These are phyloP conservation scores for Xerocomellus intermedius DNA, from an alignment of 768 basidiomycete species.

Conservation along the genomic window DNA sequence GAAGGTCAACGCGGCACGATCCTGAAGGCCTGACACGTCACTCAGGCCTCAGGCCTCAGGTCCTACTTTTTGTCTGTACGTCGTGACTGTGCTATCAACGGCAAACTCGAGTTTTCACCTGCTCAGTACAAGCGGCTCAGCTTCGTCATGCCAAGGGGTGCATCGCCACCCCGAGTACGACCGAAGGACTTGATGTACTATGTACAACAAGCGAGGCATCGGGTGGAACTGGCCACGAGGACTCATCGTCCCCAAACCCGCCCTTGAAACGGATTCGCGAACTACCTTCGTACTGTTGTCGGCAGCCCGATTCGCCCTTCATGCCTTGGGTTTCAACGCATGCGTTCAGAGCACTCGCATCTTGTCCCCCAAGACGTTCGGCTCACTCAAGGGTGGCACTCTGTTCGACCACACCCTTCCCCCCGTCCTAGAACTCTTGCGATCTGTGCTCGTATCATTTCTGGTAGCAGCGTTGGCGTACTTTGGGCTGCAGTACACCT, in stretches of 20 bases:
- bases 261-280: constrained; percentile 7
- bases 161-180: too few relatives aligned
- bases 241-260: constrained; percentile 14
- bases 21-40: too few relatives aligned
- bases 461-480: constrained; percentile 46
- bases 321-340: constrained; percentile 16
- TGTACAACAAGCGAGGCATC: constrained; percentile 24
- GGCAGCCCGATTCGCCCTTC: background rate
- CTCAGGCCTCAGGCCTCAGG: too few relatives aligned
- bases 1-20: too few relatives aligned
- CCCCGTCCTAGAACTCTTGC: constrained; percentile 31
- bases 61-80: too few relatives aligned
- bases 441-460: constrained; percentile 43
- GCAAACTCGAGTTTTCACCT: too few relatives aligned
- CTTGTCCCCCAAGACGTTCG: constrained; percentile 42
- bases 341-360: constrained; percentile 11
- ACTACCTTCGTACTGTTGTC: constrained; percentile 11
- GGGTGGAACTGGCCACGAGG: constrained; percentile 31
- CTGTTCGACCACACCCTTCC: constrained; percentile 36
- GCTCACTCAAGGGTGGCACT: constrained; percentile 30
- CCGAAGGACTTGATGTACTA: constrained; percentile 26
- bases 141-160: too few relatives aligned
- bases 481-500: constrained; percentile 42
- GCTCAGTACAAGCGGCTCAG: too few relatives aligned
- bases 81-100: too few relatives aligned